phyloP scores from a whole-genome alignment of 306 rosid species.

The Begonia masoniana region DNA sequence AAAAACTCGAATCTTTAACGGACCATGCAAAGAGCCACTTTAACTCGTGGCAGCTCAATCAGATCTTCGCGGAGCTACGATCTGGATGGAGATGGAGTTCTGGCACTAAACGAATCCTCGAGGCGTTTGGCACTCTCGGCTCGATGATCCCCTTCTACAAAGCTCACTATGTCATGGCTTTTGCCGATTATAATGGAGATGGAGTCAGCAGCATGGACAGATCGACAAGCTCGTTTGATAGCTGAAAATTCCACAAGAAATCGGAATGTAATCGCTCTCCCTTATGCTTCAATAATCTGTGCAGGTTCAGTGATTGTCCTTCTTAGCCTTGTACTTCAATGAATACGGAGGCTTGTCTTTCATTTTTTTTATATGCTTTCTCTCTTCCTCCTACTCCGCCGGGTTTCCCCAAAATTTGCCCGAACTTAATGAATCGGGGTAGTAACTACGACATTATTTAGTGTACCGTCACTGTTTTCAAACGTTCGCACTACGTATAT shows the following conservation, averaged over 20 bases:
- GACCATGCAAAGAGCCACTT: background rate
- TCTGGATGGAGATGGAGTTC: conserved; percentile 1
- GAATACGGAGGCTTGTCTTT: background rate
- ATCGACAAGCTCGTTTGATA: conserved; percentile 8
- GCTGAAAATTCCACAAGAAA: background rate
- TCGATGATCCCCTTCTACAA: conserved; percentile 3
- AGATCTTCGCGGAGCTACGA: conserved; percentile 8
- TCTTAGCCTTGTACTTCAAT: too few relatives aligned
- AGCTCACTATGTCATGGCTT: conserved; percentile 1
- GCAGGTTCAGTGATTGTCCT: too few relatives aligned
- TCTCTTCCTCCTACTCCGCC: too few relatives aligned
- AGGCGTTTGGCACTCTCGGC: conserved; percentile 3
- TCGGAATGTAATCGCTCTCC: background rate
- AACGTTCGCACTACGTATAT: too few relatives aligned
- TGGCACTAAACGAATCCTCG: background rate
- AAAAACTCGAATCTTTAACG: background rate
- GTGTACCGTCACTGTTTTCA: too few relatives aligned
- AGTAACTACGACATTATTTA: too few relatives aligned
- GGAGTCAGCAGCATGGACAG: conserved; percentile 9
- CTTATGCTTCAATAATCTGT: background rate
- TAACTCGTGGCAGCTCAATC: background rate
- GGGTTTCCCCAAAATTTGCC: too few relatives aligned
- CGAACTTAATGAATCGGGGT: too few relatives aligned
- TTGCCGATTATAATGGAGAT: conserved; percentile 10
- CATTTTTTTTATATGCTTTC: too few relatives aligned